Evolutionary conservation across 2,329 filamentous ascomycete species (phyloP).

Genomic region (Trichoderma afroharzianum): DNA sequence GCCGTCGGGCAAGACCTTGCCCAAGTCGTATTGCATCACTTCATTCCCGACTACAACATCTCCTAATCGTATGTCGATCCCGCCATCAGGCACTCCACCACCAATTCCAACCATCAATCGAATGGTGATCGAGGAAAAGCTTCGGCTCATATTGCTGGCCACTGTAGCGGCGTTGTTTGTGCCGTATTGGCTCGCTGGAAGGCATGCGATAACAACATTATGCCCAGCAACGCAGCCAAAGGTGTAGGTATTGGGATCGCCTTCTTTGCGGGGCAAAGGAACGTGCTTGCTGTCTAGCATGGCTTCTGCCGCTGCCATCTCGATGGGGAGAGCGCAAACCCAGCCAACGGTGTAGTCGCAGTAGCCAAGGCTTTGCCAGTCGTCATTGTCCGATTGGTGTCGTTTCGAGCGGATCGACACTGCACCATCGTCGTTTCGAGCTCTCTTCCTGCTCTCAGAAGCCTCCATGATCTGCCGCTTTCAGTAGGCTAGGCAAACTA

Average conservation of each 20-base stretch:
- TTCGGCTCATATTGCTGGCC: constrained; percentile 29
- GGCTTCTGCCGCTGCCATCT: not conserved
- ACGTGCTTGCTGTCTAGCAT: not conserved
- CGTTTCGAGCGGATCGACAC: not conserved
- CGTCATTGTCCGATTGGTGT: not conserved
- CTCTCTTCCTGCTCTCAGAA: not conserved
- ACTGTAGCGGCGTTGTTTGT: constrained; percentile 29
- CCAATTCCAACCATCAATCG: constrained; percentile 4
- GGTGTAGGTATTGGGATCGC: not conserved
- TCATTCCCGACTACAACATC: not conserved
- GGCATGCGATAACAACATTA: constrained; percentile 7
- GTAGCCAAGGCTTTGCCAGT: not conserved
- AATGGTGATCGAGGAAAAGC: constrained; percentile 27
- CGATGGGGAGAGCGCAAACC: not conserved
- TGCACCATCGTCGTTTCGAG: not conserved
- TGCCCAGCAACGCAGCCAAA: not conserved
- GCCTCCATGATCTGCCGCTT: not conserved
- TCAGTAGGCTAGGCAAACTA: not conserved
- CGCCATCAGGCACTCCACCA: not conserved
- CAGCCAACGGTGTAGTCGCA: not conserved
- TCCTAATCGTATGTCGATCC: not conserved
- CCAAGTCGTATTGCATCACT: not conserved
- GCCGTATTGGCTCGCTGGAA: constrained; percentile 23
- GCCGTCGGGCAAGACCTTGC: not conserved
- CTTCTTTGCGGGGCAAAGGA: not conserved